A percentile compares a stretch with the other conserved stretches of the same genome.
These are phyloP conservation scores for Trichoderma asperelloides DNA, from an alignment of 495 filamentous ascomycete species.

Conservation along the genomic window DNA sequence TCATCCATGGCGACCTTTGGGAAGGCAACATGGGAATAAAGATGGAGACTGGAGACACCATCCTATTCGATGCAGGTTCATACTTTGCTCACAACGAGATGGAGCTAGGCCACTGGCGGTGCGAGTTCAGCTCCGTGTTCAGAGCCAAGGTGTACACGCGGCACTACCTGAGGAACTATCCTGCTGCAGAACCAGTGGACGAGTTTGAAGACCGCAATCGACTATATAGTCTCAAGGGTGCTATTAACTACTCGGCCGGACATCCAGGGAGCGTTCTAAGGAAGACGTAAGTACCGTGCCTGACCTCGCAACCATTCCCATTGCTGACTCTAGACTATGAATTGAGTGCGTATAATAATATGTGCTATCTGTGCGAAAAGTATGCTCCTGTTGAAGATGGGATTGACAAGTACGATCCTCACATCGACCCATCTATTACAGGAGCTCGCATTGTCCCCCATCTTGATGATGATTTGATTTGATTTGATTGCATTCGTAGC, in stretches of 20 bases:
- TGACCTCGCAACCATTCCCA: neutral
- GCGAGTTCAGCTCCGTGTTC: neutral
- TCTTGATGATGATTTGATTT: too few relatives aligned
- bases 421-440: too few relatives aligned
- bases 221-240: conserved; percentile 19
- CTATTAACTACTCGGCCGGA: neutral
- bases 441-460: too few relatives aligned
- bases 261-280: neutral
- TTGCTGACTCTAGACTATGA: neutral
- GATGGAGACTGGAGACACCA: conserved; percentile 17
- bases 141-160: conserved; percentile 7
- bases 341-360: neutral
- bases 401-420: too few relatives aligned
- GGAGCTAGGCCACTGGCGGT: conserved; percentile 28
- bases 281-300: neutral
- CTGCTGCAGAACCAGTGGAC: conserved; percentile 18
- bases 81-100: conserved; percentile 39
- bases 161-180: conserved; percentile 18
- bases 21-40: conserved; percentile 22
- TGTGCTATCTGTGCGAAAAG: neutral
- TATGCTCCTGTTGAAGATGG: neutral
- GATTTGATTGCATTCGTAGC: too few relatives aligned
- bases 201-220: conserved; percentile 26
- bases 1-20: conserved; percentile 33
- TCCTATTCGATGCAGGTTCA: conserved; percentile 32